Evolutionary conservation across 2,329 filamentous ascomycete species (phyloP), one percentile per base, ranked within the genome.

Genomic region (Fusarium miscanthi): DNA sequence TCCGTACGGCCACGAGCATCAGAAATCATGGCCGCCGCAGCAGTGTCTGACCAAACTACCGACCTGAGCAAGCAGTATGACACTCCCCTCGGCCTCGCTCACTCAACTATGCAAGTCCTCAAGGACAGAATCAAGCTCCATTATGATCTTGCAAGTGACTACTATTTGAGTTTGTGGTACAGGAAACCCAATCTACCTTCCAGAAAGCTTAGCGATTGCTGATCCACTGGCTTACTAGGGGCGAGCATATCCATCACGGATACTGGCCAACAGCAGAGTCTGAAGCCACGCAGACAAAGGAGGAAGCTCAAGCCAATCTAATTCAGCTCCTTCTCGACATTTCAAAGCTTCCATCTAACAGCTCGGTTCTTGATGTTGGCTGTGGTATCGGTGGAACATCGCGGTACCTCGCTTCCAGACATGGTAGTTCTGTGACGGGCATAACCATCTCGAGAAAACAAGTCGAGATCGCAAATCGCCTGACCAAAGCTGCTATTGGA

Each of bases 171-270:
- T 38, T 82, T 90, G 25, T 90, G 88, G 88, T 89, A 83, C 21
- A 73, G 73, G 31, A 13, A 31, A 35, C 23, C 35, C 35, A 27
- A 30, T 51, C 14, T 27, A n/a, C 16, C 23, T 60, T 30, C 25
- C 23, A 48, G 31, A 27, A 40, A 23, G 35, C 37, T 42, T 33
- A 23, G 25, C 43, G 7, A 45, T 37, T 42, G 41, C 63, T 49
- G n/a, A 58, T 59, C 48, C 42, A 35, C 57, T 69, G 45, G 25
- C 59, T 48, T 33, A 65, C 40, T 51, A 89, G 87, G 88, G 88
- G 88, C 59, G 88, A 90, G 76, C 88, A 90, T 74, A 90, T 90
- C 76, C 89, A 90, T 76, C 88, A 91, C 70, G 88, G 88, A 59
- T 89, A 90, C 77, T 91, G 88, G 82, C 83, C 86, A 30, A 83